phyloP scores from a whole-genome alignment of 305 asterid genomes.

The Coffea humblotiana region DNA sequence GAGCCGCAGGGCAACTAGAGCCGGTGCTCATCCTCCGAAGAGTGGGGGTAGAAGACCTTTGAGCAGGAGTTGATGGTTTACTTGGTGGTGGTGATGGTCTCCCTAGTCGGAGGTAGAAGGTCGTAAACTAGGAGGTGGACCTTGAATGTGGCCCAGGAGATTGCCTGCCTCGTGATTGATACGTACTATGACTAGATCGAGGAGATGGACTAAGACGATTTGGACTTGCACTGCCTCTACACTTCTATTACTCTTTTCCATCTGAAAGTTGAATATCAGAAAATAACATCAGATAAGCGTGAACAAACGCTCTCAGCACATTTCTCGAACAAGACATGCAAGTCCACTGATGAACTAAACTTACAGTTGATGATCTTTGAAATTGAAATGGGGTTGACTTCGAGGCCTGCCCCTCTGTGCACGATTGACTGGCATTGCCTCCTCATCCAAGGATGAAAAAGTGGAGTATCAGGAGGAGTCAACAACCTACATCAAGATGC shows the following conservation, averaged over 20 bases:
- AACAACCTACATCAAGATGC: slow-evolving; percentile 57
- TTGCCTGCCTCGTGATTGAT: slow-evolving; percentile 74
- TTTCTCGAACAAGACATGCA: neutral
- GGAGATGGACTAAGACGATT: slow-evolving; percentile 88
- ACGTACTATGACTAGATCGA: slow-evolving; percentile 45
- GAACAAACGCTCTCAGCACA: neutral
- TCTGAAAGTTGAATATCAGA: slow-evolving; percentile 42
- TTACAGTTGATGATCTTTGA: slow-evolving; percentile 85
- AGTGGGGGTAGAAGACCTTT: slow-evolving; percentile 63
- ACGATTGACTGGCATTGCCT: slow-evolving; percentile 49
- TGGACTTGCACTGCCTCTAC: slow-evolving; percentile 94
- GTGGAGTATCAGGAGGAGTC: slow-evolving; percentile 99
- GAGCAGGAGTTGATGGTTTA: slow-evolving; percentile 60
- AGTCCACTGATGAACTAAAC: slow-evolving; percentile 12
- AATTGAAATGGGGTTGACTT: slow-evolving; percentile 79
- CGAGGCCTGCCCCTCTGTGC: slow-evolving; percentile 84
- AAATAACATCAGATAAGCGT: neutral
- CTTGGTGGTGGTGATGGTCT: slow-evolving; percentile 72
- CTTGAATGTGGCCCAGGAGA: slow-evolving; percentile 66
- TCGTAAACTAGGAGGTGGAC: slow-evolving; percentile 68
- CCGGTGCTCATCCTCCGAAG: slow-evolving; percentile 81
- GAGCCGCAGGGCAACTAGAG: slow-evolving; percentile 42
- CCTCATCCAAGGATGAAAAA: slow-evolving; percentile 88
- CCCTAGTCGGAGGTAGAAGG: slow-evolving; percentile 66
- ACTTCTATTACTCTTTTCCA: slow-evolving; percentile 74